Evolutionary conservation across 352 stramenopile species (phyloP), one percentile per base, ranked within the genome.

Genomic region (Phytophthora brassicae): DNA sequence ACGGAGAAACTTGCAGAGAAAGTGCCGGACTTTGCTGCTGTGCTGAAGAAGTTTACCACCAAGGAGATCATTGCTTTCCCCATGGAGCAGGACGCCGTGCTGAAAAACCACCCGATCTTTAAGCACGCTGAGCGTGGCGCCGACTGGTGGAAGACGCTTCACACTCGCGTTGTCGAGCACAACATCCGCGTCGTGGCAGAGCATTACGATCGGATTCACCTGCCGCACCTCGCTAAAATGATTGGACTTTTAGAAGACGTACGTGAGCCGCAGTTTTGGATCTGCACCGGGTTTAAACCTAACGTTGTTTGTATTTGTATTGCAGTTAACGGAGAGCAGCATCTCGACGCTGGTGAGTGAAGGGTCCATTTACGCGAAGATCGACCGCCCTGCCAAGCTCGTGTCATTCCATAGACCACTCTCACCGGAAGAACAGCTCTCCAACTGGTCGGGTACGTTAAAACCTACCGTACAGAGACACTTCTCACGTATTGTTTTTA

Each of bases 61-160:
- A 91, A 97, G 56, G 96, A 99, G 85, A 98, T 99, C 62, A 98
- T 99, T 52, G 81, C 71, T 14, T 98, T 96, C 73, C 96, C 97
- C 12, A 75, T 99, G 59, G 76, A 87, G 14, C 79, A 98, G 59
- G 89, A 98, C 62, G 70, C 67, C 8, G 44, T 84, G 35, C 53
- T 99, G 5, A 89, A 97, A 71, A 70, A 74, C 16, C 79, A 98
- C 52, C 60, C 86, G 12, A 82, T 95, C 35, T 97, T 98, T 63
- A 79, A 74, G 16, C 76, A 96, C 55, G 66, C 68, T 1, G 82
- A 85, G 57, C 79, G 79, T 29, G 77, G 75, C 31, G 57, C 73
- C 16, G 84, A 96, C 62, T 98, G 95, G 95, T 81, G 89, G 43
- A 82, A 89, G 54, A 77, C 72, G 19, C 92, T 99, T 24, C 87